Evolutionary conservation across 176 grass and related monocot genomes (phyloP), one percentile per base, ranked within the genome.

Genomic region (Poa annua): DNA sequence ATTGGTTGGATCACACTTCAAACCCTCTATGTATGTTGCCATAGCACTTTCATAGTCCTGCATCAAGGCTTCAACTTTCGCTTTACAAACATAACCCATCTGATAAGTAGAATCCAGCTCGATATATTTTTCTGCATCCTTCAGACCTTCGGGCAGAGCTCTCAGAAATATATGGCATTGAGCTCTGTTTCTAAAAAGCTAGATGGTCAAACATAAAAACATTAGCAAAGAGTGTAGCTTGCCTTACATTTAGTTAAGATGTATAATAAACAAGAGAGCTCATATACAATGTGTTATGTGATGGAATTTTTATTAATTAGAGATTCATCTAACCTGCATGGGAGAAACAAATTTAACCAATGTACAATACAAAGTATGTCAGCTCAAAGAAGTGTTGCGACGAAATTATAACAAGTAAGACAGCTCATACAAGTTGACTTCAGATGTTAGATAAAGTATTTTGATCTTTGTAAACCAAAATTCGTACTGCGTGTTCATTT

Each of bases 1-100:
- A 76, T 88, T 92, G 47, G 64, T 92, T 42, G 90, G 90, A 22
- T 92, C 90, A 86, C 80, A 84, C 61, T 63, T 92, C 80, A 92
- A 85, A 56, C 79, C 90, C 67, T 88, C 83, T 57, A 88, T 51
- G 19, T 92, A 88, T 16, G 81, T 88, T 79, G 34, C 34, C 66
- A 84, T n/a, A 73, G 86, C 54, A 83, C 47, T 74, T 83, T 84
- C 81, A 73, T 84, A 88, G 35, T 65, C 62, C 39, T 45, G 4
- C 86, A 88, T 79, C 25, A 84, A 66, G 19, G 72, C 79, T 56
- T 84, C 81, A 79, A 66, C 35, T 45, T 83, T 81, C 48, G 82
- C 86, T 83, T 92, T 88, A 65, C 86, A 47, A 3, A 81, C 57
- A 44, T 92, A 86, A 68, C 90, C 79, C 34, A 86, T 92, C 26